Evolutionary conservation across 2,329 filamentous ascomycete genomes (phyloP), one percentile per base, ranked within the genome.

Genomic region (Coniella lustricola): DNA sequence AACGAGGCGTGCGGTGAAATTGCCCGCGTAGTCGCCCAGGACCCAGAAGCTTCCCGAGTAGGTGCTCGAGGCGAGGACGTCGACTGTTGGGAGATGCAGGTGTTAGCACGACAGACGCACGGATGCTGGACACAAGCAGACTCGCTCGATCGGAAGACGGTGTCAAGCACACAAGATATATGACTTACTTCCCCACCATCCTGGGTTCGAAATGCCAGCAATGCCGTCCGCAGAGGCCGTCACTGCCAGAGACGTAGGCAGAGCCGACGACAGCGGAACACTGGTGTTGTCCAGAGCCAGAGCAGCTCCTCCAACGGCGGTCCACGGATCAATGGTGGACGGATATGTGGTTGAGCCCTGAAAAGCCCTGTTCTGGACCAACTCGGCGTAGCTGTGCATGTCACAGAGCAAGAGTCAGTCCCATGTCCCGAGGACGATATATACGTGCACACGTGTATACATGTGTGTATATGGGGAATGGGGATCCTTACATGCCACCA

Each of bases 351-450:
- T 63, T 51, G 67, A 72, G 46, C 67, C 68, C 62, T 88, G 84
- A 58, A 88, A 87, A 10, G 82, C 84, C 42, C 82, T 75, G 63
- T 88, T 88, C 44, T 74, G 76, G 49, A 88, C 76, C 48, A 88
- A 64, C 59, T 88, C 83, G 42, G 80, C 84, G 60, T 88, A 87
- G 53, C 48, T 50, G 16, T 12, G 14, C 17, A 32, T 20, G 20
- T 37, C 18, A 42, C 37, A 32, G 20, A 17, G 9, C 7, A 7
- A 7, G 20, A 25, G 13, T 9, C 22, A 18, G 22, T 14, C n/a
- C 8, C 10, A 17, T n/a, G 8, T 16, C 3, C 18, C 18, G 7
- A n/a, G n/a, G n/a, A n/a, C n/a, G n/a, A n/a, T n/a, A n/a, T n/a
- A n/a, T n/a, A n/a, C n/a, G n/a, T n/a, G n/a, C n/a, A n/a, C n/a